Percentiles rank a stretch among this genome's conserved stretches.
phyloP scores from a whole-genome alignment of 108 stramenopile genomes.

The Poteriospumella lacustris region DNA sequence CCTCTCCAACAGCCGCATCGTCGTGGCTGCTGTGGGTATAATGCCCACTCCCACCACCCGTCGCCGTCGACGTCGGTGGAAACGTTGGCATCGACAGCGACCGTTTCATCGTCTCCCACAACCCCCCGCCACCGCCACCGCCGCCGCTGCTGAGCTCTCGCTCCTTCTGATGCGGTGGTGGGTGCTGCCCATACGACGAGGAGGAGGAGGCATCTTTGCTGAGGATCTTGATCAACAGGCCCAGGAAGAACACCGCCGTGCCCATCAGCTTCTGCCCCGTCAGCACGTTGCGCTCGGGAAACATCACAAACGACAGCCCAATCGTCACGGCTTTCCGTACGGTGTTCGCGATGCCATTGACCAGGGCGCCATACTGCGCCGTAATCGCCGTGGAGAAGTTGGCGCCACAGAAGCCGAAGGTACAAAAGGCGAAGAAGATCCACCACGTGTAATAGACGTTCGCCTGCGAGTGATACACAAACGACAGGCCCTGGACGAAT shows the following conservation, averaged over 20 bases:
- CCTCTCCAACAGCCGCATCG: too few relatives aligned
- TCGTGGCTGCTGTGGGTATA: too few relatives aligned
- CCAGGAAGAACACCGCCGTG: background rate
- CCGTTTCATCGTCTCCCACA: too few relatives aligned
- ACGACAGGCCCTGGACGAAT: background rate
- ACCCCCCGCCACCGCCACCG: too few relatives aligned
- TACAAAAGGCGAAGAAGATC: slow-evolving; percentile 15
- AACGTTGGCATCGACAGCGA: too few relatives aligned
- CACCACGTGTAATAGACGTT: background rate
- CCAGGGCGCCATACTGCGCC: slow-evolving; percentile 17
- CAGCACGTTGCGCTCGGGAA: slow-evolving; percentile 11
- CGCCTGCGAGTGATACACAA: background rate
- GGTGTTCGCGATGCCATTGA: slow-evolving; percentile 10
- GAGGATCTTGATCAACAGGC: slow-evolving; percentile 4
- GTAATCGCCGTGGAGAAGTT: slow-evolving; percentile 17
- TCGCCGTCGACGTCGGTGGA: too few relatives aligned
- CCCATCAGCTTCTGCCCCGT: background rate
- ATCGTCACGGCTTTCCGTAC: slow-evolving; percentile 22
- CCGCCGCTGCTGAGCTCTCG: too few relatives aligned
- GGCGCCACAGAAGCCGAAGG: slow-evolving; percentile 8
- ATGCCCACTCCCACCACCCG: too few relatives aligned
- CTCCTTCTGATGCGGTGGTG: too few relatives aligned
- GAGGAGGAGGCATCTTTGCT: too few relatives aligned
- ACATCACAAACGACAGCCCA: background rate
- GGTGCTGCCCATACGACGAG: too few relatives aligned